Evolutionary conservation across 2,329 filamentous ascomycete species (phyloP).

Genomic region (Colletotrichum spinosum): DNA sequence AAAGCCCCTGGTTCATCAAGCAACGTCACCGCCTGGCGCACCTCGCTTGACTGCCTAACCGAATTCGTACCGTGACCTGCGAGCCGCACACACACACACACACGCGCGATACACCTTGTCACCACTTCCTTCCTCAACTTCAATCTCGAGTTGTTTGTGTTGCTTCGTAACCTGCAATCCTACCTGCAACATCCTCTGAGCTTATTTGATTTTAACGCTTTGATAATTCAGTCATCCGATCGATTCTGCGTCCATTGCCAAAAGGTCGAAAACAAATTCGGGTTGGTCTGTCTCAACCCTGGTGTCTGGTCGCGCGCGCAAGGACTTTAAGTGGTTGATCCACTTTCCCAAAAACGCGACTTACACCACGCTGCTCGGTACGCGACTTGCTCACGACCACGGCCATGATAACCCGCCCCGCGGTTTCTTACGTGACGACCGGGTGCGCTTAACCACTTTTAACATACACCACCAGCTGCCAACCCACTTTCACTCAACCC

Average conservation of each 20-base stretch:
- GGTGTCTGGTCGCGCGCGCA: slow-evolving; percentile 23
- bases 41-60: slow-evolving; percentile 21
- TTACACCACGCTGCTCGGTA: slow-evolving; percentile 30
- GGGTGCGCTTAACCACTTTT: slow-evolving; percentile 33
- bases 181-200: too few species aligned
- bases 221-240: too few species aligned
- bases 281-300: slow-evolving; percentile 14
- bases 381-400: slow-evolving; percentile 37
- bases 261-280: not conserved
- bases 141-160: slow-evolving; percentile 21
- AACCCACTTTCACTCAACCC: slow-evolving; percentile 21
- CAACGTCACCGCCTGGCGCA: slow-evolving; percentile 23
- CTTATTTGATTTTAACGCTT: too few species aligned
- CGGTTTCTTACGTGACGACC: slow-evolving; percentile 38
- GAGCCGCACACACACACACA: slow-evolving; percentile 1
- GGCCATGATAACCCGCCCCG: slow-evolving; percentile 38
- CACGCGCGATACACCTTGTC: slow-evolving; percentile 17
- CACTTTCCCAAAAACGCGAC: slow-evolving; percentile 38
- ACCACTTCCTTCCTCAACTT: not conserved
- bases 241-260: not conserved
- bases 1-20: slow-evolving; percentile 6
- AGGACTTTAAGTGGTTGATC: slow-evolving; percentile 36
- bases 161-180: not conserved
- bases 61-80: slow-evolving; percentile 26
- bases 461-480: slow-evolving; percentile 34